Conservation (phyloP, 306 rosid genomes). For the Hippophae tibetana region DNA sequence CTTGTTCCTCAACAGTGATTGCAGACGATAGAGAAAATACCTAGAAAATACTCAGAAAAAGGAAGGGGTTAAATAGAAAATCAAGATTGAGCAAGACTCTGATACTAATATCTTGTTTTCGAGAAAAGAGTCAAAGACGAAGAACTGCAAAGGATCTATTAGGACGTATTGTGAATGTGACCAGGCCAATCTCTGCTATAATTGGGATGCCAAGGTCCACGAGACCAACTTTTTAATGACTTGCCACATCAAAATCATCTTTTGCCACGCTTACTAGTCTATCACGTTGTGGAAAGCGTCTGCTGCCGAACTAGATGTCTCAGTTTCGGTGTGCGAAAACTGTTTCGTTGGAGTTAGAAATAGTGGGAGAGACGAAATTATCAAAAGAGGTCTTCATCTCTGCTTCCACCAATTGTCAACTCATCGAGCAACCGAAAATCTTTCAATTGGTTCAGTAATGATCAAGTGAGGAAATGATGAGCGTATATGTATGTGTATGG, state of each 20-base stretch:
- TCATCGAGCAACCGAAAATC: slow-evolving; percentile 50
- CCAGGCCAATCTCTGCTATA: slow-evolving; percentile 67
- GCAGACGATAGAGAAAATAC: slow-evolving; percentile 19
- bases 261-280: slow-evolving; percentile 60
- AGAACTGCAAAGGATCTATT: slow-evolving; percentile 52
- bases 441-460: slow-evolving; percentile 16
- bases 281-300: slow-evolving; percentile 69
- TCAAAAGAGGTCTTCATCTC: slow-evolving; percentile 29
- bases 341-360: slow-evolving; percentile 31
- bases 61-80: slow-evolving; percentile 10
- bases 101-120: not conserved
- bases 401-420: slow-evolving; percentile 48
- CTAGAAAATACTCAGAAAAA: not conserved
- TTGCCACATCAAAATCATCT: slow-evolving; percentile 57
- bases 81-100: not conserved
- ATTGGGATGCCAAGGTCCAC: slow-evolving; percentile 68
- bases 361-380: slow-evolving; percentile 20
- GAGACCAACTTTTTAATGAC: slow-evolving; percentile 66
- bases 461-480: no score
- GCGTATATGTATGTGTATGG: no score
- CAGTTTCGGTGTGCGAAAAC: slow-evolving; percentile 43
- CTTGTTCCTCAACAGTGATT: no score
- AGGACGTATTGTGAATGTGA: slow-evolving; percentile 63
- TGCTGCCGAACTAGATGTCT: slow-evolving; percentile 49
- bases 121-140: slow-evolving; percentile 22